Percentiles rank a stretch among this genome's conserved stretches.
Evolutionary conservation across 805 yeast species (phyloP).

Genomic region (Metschnikowia similis): DNA sequence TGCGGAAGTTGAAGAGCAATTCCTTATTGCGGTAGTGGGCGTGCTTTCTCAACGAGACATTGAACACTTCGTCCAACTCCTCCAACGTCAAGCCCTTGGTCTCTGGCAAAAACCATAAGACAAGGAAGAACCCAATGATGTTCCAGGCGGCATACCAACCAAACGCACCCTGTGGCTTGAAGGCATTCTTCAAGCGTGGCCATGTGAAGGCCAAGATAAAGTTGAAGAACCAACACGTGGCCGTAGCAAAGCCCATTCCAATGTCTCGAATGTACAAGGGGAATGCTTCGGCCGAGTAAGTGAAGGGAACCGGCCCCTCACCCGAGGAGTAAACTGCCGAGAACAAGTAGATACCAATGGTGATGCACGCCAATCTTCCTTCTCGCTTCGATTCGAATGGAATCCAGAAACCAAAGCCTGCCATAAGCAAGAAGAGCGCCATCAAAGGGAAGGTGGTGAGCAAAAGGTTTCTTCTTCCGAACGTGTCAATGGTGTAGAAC

Average conservation of each 20-base stretch:
- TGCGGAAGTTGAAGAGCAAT: conserved; percentile 41
- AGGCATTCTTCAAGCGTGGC: conserved; percentile 65
- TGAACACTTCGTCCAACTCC: conserved; percentile 71
- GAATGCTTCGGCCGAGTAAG: conserved; percentile 82
- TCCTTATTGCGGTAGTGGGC: conserved; percentile 39
- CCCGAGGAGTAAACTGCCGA: conserved; percentile 76
- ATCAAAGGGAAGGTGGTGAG: conserved; percentile 60
- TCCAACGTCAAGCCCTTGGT: conserved; percentile 70
- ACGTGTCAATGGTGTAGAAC: conserved; percentile 69
- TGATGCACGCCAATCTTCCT: conserved; percentile 63
- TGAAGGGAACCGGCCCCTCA: conserved; percentile 87
- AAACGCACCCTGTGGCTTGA: conserved; percentile 80
- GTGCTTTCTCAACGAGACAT: conserved; percentile 53
- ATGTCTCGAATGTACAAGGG: conserved; percentile 75
- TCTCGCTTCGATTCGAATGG: conserved; percentile 37
- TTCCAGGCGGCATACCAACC: conserved; percentile 90
- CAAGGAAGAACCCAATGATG: conserved; percentile 61
- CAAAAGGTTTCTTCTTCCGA: conserved; percentile 64
- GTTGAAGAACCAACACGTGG: conserved; percentile 72
- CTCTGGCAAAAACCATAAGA: conserved; percentile 69
- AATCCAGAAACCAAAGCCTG: conserved; percentile 74
- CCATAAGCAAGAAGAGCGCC: conserved; percentile 54
- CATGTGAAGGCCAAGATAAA: conserved; percentile 69
- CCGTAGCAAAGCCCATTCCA: conserved; percentile 77
- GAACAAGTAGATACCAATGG: conserved; percentile 70